A percentile compares a stretch with the other conserved stretches of the same genome.
Evolutionary conservation across 495 filamentous ascomycete species (phyloP).

Genomic region (Penicillium verhagenii): DNA sequence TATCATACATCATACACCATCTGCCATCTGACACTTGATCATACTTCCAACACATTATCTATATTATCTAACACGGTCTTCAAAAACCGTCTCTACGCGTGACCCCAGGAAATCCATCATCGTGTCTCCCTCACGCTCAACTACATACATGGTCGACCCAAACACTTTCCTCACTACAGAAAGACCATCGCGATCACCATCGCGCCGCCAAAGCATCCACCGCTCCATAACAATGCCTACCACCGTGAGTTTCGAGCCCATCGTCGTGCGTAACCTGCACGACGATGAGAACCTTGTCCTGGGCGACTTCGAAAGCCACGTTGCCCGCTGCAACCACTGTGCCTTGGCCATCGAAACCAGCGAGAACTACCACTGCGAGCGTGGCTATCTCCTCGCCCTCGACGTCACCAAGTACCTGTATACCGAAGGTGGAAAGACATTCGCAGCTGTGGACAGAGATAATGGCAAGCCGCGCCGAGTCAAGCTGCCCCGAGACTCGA

Average conservation of each 20-base stretch:
- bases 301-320: conserved; percentile 21
- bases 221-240: conserved; percentile 38
- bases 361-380: conserved; percentile 45
- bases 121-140: conserved; percentile 34
- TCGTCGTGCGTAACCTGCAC: conserved; percentile 41
- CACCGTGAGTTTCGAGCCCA: conserved; percentile 23
- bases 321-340: conserved; percentile 41
- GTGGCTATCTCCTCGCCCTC: conserved; percentile 45
- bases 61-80: conserved; percentile 2
- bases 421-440: conserved; percentile 45
- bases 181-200: conserved; percentile 19
- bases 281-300: conserved; percentile 39
- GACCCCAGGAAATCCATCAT: conserved; percentile 30
- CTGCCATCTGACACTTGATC: not conserved
- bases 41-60: not conserved
- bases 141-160: conserved; percentile 27
- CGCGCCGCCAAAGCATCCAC: conserved; percentile 20
- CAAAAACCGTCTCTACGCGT: conserved; percentile 13
- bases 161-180: conserved; percentile 20
- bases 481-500: conserved; percentile 46
- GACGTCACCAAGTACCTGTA: conserved; percentile 52
- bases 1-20: not conserved
- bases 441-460: conserved; percentile 49
- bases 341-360: conserved; percentile 34
- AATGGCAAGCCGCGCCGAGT: conserved; percentile 42